Base-by-base conservation (phyloP, 2,329 filamentous ascomycete species). In the Cadophora sp. region DNA sequence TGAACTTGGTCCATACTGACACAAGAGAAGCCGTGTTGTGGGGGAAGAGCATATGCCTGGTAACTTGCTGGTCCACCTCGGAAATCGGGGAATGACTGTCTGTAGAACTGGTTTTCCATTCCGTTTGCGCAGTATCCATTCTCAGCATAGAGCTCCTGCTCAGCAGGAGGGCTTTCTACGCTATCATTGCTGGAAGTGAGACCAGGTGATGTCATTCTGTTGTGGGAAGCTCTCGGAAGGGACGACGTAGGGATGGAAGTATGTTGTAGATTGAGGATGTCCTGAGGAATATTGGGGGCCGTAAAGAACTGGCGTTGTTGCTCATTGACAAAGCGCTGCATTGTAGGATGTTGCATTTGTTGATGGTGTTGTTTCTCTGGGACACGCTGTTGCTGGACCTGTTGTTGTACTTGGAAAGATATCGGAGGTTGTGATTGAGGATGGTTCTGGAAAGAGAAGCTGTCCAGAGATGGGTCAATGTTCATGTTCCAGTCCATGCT, bases 1-100 rank as follows among this genome's bases (percentile, higher is more conserved):
- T 77, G 76, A 14, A 77, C 71, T 67, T 77, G 72, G 51, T 67
- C 73, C 55, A 76, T 66, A 26, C 75, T 73, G n/a, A 77, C 74
- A 50, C 63, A 66, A 1, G 56, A 46, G 46, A 53, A 55, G n/a
- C 61, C 62, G 27, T 27, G 6, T 29, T 31, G 51, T 26, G 69
- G 68, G 31, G 64, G 37, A 8, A 62, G 22, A 3, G 60, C 29
- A 11, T 64, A 66, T 29, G 43, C 6, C 62, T 65, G 34, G n/a
- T 43, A 53, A 29, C 34, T 4, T 61, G 67, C 14, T 12, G 46
- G 12, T 12, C 31, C 48, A 19, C 34, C 26, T 19, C 58, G 48
- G 26, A 62, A 16, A 16, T 55, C 34, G 16, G 63, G 60, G 4
- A 29, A 37, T 4, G 48, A 19, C 4, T 24, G 22, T 63, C 68